phyloP scores from a whole-genome alignment of 208 protist genomes.

The Leishmania tropica region DNA sequence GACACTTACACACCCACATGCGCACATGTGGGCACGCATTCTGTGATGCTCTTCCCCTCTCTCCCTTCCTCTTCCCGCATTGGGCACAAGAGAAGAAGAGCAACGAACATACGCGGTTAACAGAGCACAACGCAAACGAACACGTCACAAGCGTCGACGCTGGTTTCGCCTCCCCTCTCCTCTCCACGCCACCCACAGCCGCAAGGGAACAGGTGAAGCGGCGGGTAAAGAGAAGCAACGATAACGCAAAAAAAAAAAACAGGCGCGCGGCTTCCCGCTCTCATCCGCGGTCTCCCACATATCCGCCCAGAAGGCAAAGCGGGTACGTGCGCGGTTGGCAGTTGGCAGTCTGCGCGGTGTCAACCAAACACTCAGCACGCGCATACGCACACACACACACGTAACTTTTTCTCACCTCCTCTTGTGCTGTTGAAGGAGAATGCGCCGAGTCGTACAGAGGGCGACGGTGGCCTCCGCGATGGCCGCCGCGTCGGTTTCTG shows the following conservation, averaged over 20 bases:
- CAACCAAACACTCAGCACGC: not conserved
- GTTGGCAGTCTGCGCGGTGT: too few relatives aligned
- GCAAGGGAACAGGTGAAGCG: too few relatives aligned
- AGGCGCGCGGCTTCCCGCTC: too few relatives aligned
- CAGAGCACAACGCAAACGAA: not conserved
- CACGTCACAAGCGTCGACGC: too few relatives aligned
- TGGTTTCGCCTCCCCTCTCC: too few relatives aligned
- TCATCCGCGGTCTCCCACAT: too few relatives aligned
- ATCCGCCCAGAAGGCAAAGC: too few relatives aligned
- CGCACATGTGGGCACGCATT: not conserved
- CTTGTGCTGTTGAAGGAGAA: conserved; percentile 13
- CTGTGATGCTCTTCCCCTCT: not conserved
- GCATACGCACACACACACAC: not conserved
- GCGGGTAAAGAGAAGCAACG: too few relatives aligned
- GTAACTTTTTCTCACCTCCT: not conserved
- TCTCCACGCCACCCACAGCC: too few relatives aligned
- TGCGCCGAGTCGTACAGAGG: conserved; percentile 56
- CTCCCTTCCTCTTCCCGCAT: not conserved
- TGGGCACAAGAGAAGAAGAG: too few relatives aligned
- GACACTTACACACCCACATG: not conserved
- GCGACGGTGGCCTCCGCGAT: conserved; percentile 16
- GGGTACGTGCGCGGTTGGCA: too few relatives aligned
- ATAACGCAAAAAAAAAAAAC: too few relatives aligned
- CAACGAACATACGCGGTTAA: not conserved
- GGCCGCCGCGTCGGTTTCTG: conserved; percentile 13